Evolutionary conservation across 2,329 filamentous ascomycete genomes (phyloP), one percentile per base, ranked within the genome.

Genomic region (Diaporthe caulivora): DNA sequence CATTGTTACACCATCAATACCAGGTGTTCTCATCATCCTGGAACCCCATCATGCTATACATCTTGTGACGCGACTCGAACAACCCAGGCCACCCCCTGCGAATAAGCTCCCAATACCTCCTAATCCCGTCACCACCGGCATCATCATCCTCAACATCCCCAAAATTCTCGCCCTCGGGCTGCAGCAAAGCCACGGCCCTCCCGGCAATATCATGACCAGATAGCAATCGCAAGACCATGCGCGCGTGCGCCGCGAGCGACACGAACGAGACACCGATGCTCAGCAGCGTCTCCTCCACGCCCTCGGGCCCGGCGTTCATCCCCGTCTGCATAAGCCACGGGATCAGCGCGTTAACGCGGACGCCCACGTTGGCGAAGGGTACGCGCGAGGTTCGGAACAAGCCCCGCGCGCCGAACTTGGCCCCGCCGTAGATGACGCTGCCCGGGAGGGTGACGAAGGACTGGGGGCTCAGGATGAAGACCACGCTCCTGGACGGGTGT

Each of bases 241-340:
- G 11, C 31, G 44, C 60, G 9, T 65, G 60, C 2, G 44, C 26
- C 44, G 49, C 44, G 15, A 65, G 42, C 3, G 60, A 31, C 6
- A 65, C 60, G 0, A 65, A 65, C n/a, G n/a, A 44, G 11, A 65
- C 44, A 17, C 60, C 60, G 11, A 65, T 11, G 1, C 13, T 24
- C 9, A 17, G 6, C 29, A 64, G 21, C 21, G 21, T n/a, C 42
- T 64, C 42, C 0, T 40, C 31, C 1, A 64, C 9, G 4, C 60
- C 60, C 5, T n/a, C 42, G 10, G 18, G 8, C 6, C 60, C 60
- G 1, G 42, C 40, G 6, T 64, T 69, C 65, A 69, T 69, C 1
- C 31, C 47, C 7, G 64, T 69, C 51, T 69, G 47, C 65, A 69
- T 69, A 6, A 69, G 21, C 65, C 49, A 69, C 49, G 65, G 65